Percentiles rank a stretch among this genome's conserved stretches.
Evolutionary conservation across 345 rosid species (phyloP).

Genomic region (Corchorus capsularis): DNA sequence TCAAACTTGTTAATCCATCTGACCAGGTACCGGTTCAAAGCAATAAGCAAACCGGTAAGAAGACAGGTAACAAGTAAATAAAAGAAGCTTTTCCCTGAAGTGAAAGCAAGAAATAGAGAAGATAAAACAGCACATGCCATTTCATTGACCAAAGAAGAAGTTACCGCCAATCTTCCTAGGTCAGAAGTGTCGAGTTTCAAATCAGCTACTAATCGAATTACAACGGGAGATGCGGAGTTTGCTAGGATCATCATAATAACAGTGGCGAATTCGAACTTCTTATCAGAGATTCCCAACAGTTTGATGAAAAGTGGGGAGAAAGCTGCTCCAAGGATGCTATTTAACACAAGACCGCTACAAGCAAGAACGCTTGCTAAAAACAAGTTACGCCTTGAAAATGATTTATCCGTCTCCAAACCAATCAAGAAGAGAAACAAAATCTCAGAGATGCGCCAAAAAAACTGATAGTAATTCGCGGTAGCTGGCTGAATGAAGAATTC

Average conservation of each 20-base stretch:
- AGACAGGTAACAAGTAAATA: slow-evolving; percentile 32
- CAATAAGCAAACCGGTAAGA: slow-evolving; percentile 36
- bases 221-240: slow-evolving; percentile 68
- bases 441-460: slow-evolving; percentile 47
- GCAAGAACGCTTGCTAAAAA: slow-evolving; percentile 49
- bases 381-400: slow-evolving; percentile 53
- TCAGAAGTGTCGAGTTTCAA: slow-evolving; percentile 71
- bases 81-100: slow-evolving; percentile 26
- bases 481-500: slow-evolving; percentile 51
- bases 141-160: slow-evolving; percentile 58
- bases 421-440: slow-evolving; percentile 71
- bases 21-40: slow-evolving; percentile 50
- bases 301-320: slow-evolving; percentile 40
- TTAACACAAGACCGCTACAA: slow-evolving; percentile 34
- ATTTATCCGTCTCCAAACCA: slow-evolving; percentile 63
- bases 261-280: slow-evolving; percentile 23
- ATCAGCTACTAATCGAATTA: slow-evolving; percentile 59
- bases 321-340: slow-evolving; percentile 44
- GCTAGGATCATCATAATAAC: slow-evolving; percentile 43
- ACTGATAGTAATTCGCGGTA: slow-evolving; percentile 47
- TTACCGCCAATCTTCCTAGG: slow-evolving; percentile 58
- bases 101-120: slow-evolving; percentile 25
- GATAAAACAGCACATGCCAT: slow-evolving; percentile 45
- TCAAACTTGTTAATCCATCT: slow-evolving; percentile 58
- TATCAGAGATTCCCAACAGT: slow-evolving; percentile 24